Conservation (phyloP, 2,329 filamentous ascomycete genomes). For the Hymenoscyphus fraxineus region DNA sequence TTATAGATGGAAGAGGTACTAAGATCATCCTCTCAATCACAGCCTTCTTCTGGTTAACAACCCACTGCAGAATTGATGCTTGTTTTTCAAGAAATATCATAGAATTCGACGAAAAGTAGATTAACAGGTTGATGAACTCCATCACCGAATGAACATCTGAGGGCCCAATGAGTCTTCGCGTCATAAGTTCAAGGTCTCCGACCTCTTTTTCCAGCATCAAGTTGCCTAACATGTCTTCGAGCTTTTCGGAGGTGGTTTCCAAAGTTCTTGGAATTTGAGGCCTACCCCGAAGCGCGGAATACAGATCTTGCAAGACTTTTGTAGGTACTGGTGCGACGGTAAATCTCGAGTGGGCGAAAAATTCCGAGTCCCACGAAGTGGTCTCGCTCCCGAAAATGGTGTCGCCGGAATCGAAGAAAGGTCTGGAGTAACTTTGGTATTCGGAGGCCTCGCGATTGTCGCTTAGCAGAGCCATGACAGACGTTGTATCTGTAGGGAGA, state of each 20-base stretch:
- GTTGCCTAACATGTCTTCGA: not conserved
- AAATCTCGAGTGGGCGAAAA: not conserved
- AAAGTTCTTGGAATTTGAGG: not conserved
- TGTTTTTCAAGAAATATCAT: not conserved
- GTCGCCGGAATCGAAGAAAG: not conserved
- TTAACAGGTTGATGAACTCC: not conserved
- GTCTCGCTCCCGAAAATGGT: not conserved
- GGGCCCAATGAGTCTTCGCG: not conserved
- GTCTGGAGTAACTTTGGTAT: not conserved
- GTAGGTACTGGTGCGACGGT: not conserved
- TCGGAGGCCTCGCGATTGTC: not conserved
- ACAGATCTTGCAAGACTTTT: not conserved
- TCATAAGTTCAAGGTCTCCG: not conserved
- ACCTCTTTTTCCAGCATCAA: not conserved
- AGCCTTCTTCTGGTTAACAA: not conserved
- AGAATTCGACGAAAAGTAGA: not conserved
- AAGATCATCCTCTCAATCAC: not conserved
- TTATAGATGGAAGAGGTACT: not conserved
- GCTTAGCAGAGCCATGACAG: not conserved
- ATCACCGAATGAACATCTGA: not conserved
- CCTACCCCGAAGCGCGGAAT: not conserved
- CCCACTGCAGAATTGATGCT: not conserved
- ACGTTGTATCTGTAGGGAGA: not conserved
- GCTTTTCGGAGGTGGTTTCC: not conserved
- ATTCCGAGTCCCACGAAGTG: not conserved